Percentiles rank a stretch among this genome's conserved stretches.
Evolutionary conservation across 257 asterid genomes (phyloP).

Genomic region (Linaria vulgaris): DNA sequence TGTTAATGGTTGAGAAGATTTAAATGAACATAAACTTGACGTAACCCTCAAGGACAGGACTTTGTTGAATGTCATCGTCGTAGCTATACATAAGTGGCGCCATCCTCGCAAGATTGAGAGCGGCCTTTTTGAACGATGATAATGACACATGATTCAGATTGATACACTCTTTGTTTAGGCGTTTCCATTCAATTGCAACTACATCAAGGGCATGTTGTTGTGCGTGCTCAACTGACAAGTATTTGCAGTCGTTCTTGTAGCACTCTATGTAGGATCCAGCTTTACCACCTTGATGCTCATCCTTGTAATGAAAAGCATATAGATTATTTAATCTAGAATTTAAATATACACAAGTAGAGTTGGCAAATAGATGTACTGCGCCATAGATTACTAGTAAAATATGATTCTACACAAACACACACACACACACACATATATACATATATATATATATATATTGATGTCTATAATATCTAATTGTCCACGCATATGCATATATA

Average conservation of each 20-base stretch:
- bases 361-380: no score
- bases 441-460: no score
- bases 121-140: constrained; percentile 24
- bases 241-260: constrained; percentile 29
- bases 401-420: no score
- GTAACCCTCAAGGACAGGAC: constrained; percentile 24
- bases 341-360: no score
- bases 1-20: no score
- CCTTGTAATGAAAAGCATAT: constrained; percentile 17
- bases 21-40: constrained; percentile 16
- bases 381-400: no score
- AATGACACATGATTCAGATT: constrained; percentile 8
- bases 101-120: constrained; percentile 45
- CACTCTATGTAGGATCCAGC: constrained; percentile 39
- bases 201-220: constrained; percentile 21
- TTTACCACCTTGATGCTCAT: constrained; percentile 39
- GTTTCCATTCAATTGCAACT: constrained; percentile 36
- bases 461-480: no score
- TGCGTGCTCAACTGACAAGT: constrained; percentile 4
- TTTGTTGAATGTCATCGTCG: constrained; percentile 30
- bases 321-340: no score
- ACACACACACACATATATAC: no score
- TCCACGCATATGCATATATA: no score
- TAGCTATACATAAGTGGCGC: no score
- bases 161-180: constrained; percentile 35